Base-by-base conservation (phyloP, 495 filamentous ascomycete genomes). In the Aspergillus kassunensis region DNA sequence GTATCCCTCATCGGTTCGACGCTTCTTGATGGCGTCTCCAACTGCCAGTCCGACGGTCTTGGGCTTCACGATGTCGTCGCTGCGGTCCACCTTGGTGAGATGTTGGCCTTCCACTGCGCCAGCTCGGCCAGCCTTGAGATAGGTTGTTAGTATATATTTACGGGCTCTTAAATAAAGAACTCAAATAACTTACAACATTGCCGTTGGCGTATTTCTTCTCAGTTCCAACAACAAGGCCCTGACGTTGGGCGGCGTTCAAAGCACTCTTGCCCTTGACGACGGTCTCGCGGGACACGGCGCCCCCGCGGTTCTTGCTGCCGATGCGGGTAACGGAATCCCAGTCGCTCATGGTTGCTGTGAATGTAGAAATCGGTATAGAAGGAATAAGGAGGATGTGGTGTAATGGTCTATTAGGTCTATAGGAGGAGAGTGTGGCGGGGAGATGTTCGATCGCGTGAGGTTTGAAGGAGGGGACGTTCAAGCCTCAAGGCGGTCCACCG, bases 81-180 rank as follows among this genome's bases (percentile, higher is more conserved):
- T 82, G 60, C 93, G 93, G 80, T 97, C 93, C 67, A 99, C 91
- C 79, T 97, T 99, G 37, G 93, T 97, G 45, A 97, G 79, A 65
- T 88, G 90, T 72, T 99, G 93, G 63, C 93, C 93, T 77, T 97
- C 92, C 56, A 76, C 68, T 54, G 78, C 76, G 42, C 66, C 76
- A 54, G 79, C 60, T 64, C 81, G 82, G 51, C 73, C 73, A 51
- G 77, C 70, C 82, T 87, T n/a, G n/a, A n/a, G 46, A 35, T 21
- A 6, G 23, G 16, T 13, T 13, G 16, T 52, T 44, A 52, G 41
- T 19, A 53, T 21, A 19, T 30, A 13, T 27, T 10, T n/a, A n/a
- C n/a, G n/a, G n/a, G n/a, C n/a, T n/a, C n/a, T n/a, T n/a, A n/a
- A n/a, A n/a, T n/a, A n/a, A n/a, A n/a, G n/a, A 31, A 37, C 33